These are phyloP conservation scores for Mycosphaerella arachidis DNA, from an alignment of 2,329 filamentous ascomycete species.

Conservation along the genomic window DNA sequence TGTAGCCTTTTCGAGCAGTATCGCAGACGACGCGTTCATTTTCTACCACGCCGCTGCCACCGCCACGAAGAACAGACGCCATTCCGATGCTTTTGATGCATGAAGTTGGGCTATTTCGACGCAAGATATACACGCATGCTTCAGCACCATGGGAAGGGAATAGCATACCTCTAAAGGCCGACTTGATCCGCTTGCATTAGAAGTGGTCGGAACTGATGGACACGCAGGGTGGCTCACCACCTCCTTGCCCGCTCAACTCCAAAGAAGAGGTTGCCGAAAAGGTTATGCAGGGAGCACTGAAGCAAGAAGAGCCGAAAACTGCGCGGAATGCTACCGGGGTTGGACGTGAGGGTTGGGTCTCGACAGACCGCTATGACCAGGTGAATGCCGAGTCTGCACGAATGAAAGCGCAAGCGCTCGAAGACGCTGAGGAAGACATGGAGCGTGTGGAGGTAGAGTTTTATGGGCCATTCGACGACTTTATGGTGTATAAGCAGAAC, in stretches of 20 bases:
- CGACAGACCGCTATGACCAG: constrained; percentile 20
- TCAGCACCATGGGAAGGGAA: constrained; percentile 27
- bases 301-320: constrained; percentile 24
- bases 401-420: constrained; percentile 25
- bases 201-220: constrained; percentile 7
- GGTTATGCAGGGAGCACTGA: constrained; percentile 19
- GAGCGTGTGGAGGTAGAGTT: constrained; percentile 14
- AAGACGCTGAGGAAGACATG: constrained; percentile 15
- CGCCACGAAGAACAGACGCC: constrained; percentile 6
- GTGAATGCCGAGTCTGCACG: constrained; percentile 12
- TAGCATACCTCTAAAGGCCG: constrained; percentile 22
- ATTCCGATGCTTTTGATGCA: constrained; percentile 20
- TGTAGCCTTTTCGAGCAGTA: constrained; percentile 18
- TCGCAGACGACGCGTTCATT: constrained; percentile 24
- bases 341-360: constrained; percentile 24
- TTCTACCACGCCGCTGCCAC: constrained; percentile 26
- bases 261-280: constrained; percentile 14
- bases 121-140: constrained; percentile 19
- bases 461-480: constrained; percentile 29
- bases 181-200: constrained; percentile 15
- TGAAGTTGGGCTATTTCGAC: constrained; percentile 14
- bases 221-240: not conserved
- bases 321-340: constrained; percentile 18
- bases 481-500: constrained; percentile 24
- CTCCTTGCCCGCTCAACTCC: constrained; percentile 18